phyloP scores from a whole-genome alignment of 768 basidiomycete species.

The Boletus sp. region DNA sequence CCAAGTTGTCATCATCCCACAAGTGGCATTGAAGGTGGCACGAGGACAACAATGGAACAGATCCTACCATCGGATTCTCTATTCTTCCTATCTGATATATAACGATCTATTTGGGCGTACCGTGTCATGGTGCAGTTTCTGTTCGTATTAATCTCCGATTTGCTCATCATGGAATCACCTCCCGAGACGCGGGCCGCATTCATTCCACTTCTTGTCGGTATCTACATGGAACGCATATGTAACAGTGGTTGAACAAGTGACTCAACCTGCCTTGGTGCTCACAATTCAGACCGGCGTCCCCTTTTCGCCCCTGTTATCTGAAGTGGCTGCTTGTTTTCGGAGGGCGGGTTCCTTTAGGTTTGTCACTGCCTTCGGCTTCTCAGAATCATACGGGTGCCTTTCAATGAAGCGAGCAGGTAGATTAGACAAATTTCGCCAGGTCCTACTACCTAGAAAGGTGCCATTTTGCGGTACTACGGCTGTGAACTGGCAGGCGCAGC shows the following conservation, averaged over 20 bases:
- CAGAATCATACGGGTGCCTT: too few species aligned
- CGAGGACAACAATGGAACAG: too few species aligned
- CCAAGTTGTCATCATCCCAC: too few species aligned
- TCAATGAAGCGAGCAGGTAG: too few species aligned
- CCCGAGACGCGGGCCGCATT: neutral
- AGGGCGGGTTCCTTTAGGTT: too few species aligned
- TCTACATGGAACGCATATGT: neutral
- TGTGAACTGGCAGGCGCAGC: neutral
- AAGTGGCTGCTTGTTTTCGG: too few species aligned
- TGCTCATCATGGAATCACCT: neutral
- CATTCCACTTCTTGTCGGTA: neutral
- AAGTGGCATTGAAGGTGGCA: too few species aligned
- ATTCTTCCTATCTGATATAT: neutral
- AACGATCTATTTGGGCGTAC: neutral
- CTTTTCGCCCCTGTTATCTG: too few species aligned
- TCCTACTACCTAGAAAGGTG: neutral
- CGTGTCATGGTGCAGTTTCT: neutral
- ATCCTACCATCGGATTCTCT: too few species aligned
- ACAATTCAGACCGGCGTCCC: too few species aligned
- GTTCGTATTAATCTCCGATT: neutral
- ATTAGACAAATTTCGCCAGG: neutral
- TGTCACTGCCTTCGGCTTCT: neutral
- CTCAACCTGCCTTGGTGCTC: too few species aligned
- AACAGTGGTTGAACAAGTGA: neutral
- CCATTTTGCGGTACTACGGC: neutral